Percentiles rank a stretch among this genome's conserved stretches.
Conservation (phyloP, 75 land plant species). For the Cupressus sempervirens region DNA sequence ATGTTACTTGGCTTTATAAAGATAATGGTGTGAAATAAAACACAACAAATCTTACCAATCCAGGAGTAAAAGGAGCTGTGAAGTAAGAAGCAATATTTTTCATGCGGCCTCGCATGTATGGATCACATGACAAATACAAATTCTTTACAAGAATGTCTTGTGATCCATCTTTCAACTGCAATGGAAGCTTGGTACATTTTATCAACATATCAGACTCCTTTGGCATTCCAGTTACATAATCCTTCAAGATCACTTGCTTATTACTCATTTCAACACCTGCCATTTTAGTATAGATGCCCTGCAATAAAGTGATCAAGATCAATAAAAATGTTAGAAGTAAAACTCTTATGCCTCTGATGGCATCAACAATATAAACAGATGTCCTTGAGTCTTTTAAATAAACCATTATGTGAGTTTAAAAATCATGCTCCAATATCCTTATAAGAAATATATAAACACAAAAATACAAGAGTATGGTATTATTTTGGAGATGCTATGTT, state of each 20-base stretch:
- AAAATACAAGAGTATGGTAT: neutral
- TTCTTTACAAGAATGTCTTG: constrained; percentile 49
- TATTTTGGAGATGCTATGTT: neutral
- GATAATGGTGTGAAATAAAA: neutral
- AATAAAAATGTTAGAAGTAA: neutral
- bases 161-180: constrained; percentile 29
- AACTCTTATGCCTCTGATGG: neutral
- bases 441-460: neutral
- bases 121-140: constrained; percentile 57
- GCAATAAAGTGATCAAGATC: neutral
- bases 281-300: neutral
- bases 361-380: neutral
- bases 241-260: constrained; percentile 35
- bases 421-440: neutral
- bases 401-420: neutral
- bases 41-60: constrained; percentile 18
- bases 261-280: constrained; percentile 27
- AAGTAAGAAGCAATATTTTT: constrained; percentile 8
- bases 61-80: constrained; percentile 23
- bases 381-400: neutral
- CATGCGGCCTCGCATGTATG: constrained; percentile 52
- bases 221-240: constrained; percentile 21
- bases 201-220: constrained; percentile 39
- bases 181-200: constrained; percentile 2
- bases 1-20: neutral